A percentile compares a stretch with the other conserved stretches of the same genome.
Evolutionary conservation across 495 filamentous ascomycete species (phyloP).

Genomic region (Penicillium maclennaniae): DNA sequence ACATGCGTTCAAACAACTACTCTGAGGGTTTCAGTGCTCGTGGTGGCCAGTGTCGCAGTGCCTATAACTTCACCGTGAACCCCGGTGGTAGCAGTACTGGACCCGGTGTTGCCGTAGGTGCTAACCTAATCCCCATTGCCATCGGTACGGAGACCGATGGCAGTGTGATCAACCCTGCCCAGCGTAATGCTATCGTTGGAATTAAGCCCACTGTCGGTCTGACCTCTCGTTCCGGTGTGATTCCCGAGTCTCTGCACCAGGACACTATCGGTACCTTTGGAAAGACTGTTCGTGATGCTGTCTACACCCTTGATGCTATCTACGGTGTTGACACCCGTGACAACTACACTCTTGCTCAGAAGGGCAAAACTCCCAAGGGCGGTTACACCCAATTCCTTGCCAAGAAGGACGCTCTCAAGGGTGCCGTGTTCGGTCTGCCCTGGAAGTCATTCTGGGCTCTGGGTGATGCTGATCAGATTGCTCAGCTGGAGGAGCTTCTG

Average conservation of each 20-base stretch:
- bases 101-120: conserved; percentile 56
- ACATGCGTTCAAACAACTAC: conserved; percentile 67
- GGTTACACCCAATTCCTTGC: conserved; percentile 56
- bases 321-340: conserved; percentile 57
- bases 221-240: conserved; percentile 50
- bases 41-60: conserved; percentile 61
- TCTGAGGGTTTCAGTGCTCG: conserved; percentile 64
- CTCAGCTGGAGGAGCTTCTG: conserved; percentile 50
- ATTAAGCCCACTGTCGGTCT: conserved; percentile 64
- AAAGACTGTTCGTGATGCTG: conserved; percentile 62
- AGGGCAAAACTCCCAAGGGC: conserved; percentile 46
- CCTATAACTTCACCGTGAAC: conserved; percentile 68
- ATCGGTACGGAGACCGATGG: conserved; percentile 75
- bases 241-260: conserved; percentile 63
- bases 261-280: conserved; percentile 67
- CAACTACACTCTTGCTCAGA: conserved; percentile 57
- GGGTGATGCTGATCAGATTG: conserved; percentile 50
- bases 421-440: conserved; percentile 64
- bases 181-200: conserved; percentile 60
- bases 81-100: conserved; percentile 65
- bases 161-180: conserved; percentile 68
- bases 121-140: conserved; percentile 58
- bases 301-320: conserved; percentile 62
- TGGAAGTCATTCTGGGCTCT: conserved; percentile 66
- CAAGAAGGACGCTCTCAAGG: conserved; percentile 50